A percentile compares a stretch with the other conserved stretches of the same genome.
phyloP scores from a whole-genome alignment of 2,329 filamentous ascomycete genomes.

The Monilinia laxa region DNA sequence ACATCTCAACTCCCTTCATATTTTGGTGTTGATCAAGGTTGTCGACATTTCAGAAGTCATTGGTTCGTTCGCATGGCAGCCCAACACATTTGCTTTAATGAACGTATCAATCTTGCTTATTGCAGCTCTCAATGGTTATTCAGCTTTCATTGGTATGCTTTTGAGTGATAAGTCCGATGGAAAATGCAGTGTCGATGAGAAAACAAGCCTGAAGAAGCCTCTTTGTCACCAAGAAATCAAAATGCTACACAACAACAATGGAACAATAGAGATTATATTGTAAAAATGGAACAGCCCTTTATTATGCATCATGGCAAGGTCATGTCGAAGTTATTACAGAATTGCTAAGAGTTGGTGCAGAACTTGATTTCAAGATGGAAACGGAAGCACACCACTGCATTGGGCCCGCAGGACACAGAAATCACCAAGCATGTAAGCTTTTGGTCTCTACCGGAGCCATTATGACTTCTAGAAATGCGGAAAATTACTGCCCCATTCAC shows the following conservation, averaged over 20 bases:
- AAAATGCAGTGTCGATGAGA: neutral
- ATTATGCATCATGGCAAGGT: neutral
- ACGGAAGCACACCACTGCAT: neutral
- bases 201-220: neutral
- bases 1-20: neutral
- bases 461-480: fast-evolving
- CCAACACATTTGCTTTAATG: too few relatives aligned
- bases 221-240: neutral
- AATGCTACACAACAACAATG: neutral
- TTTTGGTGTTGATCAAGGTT: neutral
- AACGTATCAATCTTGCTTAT: neutral
- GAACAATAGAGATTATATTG: neutral
- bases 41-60: neutral
- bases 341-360: neutral
- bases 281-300: neutral
- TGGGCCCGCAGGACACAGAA: neutral
- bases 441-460: neutral
- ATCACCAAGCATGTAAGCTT: neutral
- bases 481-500: neutral
- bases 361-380: neutral
- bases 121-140: neutral
- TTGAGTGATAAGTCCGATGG: neutral
- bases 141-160: neutral
- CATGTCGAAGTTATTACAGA: neutral
- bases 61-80: neutral